Conservation (phyloP, 75 land plant species). For the Selaginella moellendorffii region DNA sequence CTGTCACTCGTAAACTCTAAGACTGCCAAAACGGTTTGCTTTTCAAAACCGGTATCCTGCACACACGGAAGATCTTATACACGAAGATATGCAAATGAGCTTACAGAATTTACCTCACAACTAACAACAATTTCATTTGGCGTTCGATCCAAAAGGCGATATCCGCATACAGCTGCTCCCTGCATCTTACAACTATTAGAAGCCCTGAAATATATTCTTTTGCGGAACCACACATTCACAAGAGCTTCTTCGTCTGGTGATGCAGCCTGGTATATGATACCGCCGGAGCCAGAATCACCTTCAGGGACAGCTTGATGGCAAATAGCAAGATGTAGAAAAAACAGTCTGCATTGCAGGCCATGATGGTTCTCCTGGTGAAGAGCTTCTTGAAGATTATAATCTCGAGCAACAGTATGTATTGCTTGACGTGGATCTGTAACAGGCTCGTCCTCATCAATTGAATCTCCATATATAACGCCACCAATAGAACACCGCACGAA, state of each 20-base stretch:
- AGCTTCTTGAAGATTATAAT: conserved; percentile 9
- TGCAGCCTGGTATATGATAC: conserved; percentile 18
- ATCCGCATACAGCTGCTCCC: conserved; percentile 34
- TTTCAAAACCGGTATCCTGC: conserved; percentile 18
- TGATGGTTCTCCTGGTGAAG: conserved; percentile 8
- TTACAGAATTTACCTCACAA: conserved; percentile 7
- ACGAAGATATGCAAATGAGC: not conserved
- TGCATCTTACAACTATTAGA: conserved; percentile 9
- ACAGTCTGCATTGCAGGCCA: conserved; percentile 10
- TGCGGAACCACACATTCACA: conserved; percentile 16
- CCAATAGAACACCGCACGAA: conserved; percentile 31
- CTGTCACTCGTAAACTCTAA: conserved; percentile 27
- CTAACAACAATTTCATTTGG: conserved; percentile 19
- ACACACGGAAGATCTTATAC: not conserved
- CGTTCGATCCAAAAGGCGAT: conserved; percentile 13
- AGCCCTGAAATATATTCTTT: not conserved
- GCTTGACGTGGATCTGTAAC: not conserved
- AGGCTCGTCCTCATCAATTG: not conserved
- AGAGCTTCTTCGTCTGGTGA: conserved; percentile 40
- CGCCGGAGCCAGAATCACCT: conserved; percentile 10
- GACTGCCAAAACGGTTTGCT: conserved; percentile 18
- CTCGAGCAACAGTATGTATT: conserved; percentile 18
- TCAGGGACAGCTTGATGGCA: conserved; percentile 22
- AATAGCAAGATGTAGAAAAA: conserved; percentile 24
- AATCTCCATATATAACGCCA: conserved; percentile 24